Evolutionary conservation across 179 eudicot species (phyloP), one percentile per base, ranked within the genome.

Genomic region (Drosera spatulata): DNA sequence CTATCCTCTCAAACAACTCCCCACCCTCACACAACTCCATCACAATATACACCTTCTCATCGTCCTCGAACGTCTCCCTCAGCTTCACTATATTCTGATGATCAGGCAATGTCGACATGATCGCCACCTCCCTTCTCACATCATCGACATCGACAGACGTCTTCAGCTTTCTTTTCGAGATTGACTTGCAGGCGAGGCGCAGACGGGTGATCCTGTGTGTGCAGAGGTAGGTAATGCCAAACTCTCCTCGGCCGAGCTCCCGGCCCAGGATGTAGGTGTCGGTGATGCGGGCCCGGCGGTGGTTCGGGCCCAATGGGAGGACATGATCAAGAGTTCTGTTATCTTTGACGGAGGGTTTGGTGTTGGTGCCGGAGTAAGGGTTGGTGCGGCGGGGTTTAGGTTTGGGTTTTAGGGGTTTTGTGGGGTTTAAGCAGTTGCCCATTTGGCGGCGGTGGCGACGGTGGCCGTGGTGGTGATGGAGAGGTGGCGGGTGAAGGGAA

Each of bases 1-100:
- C 96, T 22, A 88, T 88, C 33, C 33, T 22, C 33, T 22, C 33
- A 22, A 22, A 22, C 33, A 22, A 22, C 33, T 22, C 33, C 33
- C 96, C 95, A 2, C 96, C 95, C 48, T 86, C 96, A 65, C 96
- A 88, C 8, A 88, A 59, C 80, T 86, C 95, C 97, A 89, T 89
- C 33, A 89, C 97, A 60, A 89, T 55, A 57, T 89, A 95, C 54
- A 89, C 97, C 12, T 90, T 86, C 53, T 86, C 93, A 10, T 90
- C 97, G 52, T 90, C 97, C 86, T 90, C 97, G 62, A 87, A 90
- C 7, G 95, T 89, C 64, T 90, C 97, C 64, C 65, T 79, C 50
- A 90, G 73, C 42, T 68, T 81, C 61, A 90, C 97, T 48, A 90
- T 87, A 56, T 86, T 85, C 12, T 82, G 58, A 65, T 74, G 67